Evolutionary conservation across 441 rosid species (phyloP), one percentile per base, ranked within the genome.

Genomic region (Capsella rubella): DNA sequence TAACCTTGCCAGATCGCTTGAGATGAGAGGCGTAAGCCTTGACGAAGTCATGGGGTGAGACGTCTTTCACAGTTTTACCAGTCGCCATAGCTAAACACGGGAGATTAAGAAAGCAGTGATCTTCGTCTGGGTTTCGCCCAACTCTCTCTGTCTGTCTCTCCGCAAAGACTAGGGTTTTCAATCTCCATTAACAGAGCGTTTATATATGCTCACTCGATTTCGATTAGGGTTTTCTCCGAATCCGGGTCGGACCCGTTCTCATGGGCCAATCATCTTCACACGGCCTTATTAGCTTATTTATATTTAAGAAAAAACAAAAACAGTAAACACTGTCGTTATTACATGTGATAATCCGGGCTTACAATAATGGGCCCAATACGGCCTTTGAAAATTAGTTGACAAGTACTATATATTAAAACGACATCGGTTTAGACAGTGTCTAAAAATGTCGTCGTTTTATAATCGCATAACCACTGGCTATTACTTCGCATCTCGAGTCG

Each of bases 1-100:
- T 12, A 15, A 79, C 82, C 82, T 79, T 79, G 34, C 82, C 82
- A 70, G 82, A 79, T 70, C 82, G 79, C 69, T 79, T 79, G 82
- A 79, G 82, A 54, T 79, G 82, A 39, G 82, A 58, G 65, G 82
- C 82, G 9, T 79, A 79, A 8, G 79, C 82, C 74, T 79, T 79
- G 0, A 79, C 82, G 51, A 79, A 79, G 37, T 79, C 82, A 76
- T 79, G 82, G 60, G 82, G 82, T 1, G 82, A 79, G 35, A 79
- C 82, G 8, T 79, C 82, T 40, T 79, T 79, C 46, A 79, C 82
- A 40, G 79, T 71, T 55, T 71, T 79, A 54, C 82, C 80, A 52
- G 74, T 74, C 15, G 82, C 77, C 79, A 75, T 75, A 58, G 80
- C 73, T 67, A 5, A 16, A 35, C 61, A 56, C 61, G 54, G 43